Evolutionary conservation across 305 asterid genomes (phyloP).

Genomic region (Fraxinus sp.): DNA sequence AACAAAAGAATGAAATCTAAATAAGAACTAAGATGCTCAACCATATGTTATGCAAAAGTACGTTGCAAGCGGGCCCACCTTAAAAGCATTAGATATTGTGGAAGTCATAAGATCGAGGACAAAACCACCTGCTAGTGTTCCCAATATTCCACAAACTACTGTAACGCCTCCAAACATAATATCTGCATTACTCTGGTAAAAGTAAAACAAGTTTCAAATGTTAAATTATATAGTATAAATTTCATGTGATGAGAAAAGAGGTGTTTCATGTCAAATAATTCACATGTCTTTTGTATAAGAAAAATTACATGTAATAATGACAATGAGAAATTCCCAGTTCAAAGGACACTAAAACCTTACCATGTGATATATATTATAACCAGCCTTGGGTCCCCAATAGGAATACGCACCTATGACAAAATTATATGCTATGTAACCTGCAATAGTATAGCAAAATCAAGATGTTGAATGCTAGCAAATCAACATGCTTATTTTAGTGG

Average conservation of each 20-base stretch:
- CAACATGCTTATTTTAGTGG: neutral
- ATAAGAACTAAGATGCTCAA: neutral
- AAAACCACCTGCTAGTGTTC: conserved; percentile 79
- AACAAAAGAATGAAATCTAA: neutral
- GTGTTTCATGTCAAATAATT: conserved; percentile 2
- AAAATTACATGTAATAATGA: neutral
- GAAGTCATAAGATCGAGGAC: conserved; percentile 67
- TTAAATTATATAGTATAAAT: neutral
- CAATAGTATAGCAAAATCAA: conserved; percentile 25
- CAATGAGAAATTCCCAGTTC: neutral
- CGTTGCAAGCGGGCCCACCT: conserved; percentile 42
- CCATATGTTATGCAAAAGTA: conserved; percentile 7
- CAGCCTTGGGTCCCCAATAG: conserved; percentile 99
- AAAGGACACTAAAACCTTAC: conserved; percentile 44
- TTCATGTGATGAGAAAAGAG: neutral
- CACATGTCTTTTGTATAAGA: neutral
- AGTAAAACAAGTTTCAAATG: conserved; percentile 17
- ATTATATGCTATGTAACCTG: conserved; percentile 92
- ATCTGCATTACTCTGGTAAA: conserved; percentile 70
- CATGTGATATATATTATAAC: conserved; percentile 87
- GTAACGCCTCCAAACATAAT: conserved; percentile 90
- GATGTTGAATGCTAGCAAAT: conserved; percentile 7
- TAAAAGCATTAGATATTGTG: conserved; percentile 81
- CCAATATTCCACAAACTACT: conserved; percentile 72
- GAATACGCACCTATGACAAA: conserved; percentile 96